These are phyloP conservation scores for Mrakia hoshinonis DNA, from an alignment of 768 basidiomycete species.

Conservation along the genomic window DNA sequence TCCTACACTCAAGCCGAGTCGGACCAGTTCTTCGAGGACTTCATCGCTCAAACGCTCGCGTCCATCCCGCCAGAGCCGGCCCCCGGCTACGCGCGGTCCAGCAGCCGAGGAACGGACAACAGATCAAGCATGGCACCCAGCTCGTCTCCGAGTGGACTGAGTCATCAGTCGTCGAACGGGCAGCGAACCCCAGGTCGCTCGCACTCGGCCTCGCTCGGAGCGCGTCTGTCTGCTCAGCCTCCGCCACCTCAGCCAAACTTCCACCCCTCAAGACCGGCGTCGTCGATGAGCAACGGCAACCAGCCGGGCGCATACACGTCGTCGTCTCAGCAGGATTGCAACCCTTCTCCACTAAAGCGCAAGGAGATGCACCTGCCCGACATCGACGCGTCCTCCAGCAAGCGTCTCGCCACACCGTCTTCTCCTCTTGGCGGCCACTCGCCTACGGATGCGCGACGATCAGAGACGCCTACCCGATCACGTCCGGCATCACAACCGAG, in stretches of 20 bases:
- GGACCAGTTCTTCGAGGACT: slow-evolving; percentile 14
- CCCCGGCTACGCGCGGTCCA: slow-evolving; percentile 32
- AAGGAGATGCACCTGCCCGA: not conserved
- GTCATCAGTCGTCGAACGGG: not conserved
- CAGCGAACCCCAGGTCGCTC: not conserved
- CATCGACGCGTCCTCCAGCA: slow-evolving; percentile 5
- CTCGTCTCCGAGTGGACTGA: not conserved
- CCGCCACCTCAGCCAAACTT: not conserved
- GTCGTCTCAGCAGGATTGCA: not conserved
- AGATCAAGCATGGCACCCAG: slow-evolving; percentile 46
- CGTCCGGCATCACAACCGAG: not conserved
- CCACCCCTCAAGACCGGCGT: not conserved
- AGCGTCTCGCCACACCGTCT: not conserved
- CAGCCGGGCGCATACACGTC: not conserved
- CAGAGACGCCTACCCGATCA: not conserved
- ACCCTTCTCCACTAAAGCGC: not conserved
- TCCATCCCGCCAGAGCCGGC: slow-evolving; percentile 48
- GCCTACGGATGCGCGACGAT: not conserved
- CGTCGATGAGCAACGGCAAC: not conserved
- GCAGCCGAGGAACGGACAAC: slow-evolving; percentile 32
- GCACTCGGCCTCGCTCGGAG: not conserved
- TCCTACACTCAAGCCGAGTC: slow-evolving; percentile 44
- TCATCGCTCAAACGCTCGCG: slow-evolving; percentile 20
- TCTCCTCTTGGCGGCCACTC: not conserved
- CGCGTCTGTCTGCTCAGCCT: slow-evolving; percentile 4